These are phyloP conservation scores for Globisporangium iwayamae DNA, from an alignment of 352 stramenopile genomes.

Conservation along the genomic window DNA sequence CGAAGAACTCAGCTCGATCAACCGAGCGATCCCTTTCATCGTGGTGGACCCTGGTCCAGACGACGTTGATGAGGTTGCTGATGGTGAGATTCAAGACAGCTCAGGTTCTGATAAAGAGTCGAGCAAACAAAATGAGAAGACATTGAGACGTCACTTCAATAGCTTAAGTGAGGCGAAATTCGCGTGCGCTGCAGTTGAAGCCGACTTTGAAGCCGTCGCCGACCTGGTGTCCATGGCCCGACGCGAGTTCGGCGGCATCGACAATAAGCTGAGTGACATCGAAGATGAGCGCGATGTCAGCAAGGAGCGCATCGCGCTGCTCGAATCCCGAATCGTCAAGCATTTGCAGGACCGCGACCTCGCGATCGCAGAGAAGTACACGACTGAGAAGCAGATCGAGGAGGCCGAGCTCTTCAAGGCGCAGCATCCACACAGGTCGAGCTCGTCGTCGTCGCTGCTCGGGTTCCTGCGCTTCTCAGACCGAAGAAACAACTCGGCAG, in stretches of 20 bases:
- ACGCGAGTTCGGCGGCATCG: conserved; percentile 40
- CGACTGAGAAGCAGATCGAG: conserved; percentile 58
- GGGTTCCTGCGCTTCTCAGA: conserved; percentile 18
- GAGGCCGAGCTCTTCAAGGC: conserved; percentile 56
- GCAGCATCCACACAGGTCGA: conserved; percentile 22
- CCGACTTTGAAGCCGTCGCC: conserved; percentile 36
- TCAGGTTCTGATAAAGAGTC: background rate
- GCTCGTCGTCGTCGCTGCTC: conserved; percentile 23
- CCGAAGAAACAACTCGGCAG: conserved; percentile 16
- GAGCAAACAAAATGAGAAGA: conserved; percentile 9
- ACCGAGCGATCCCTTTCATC: conserved; percentile 24
- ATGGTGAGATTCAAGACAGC: background rate
- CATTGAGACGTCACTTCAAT: background rate
- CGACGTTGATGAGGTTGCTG: background rate
- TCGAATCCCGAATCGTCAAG: conserved; percentile 72
- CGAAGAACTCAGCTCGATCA: conserved; percentile 40
- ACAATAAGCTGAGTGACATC: conserved; percentile 36
- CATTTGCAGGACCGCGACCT: conserved; percentile 69
- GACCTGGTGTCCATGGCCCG: conserved; percentile 47
- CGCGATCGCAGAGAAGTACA: conserved; percentile 70
- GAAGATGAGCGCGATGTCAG: conserved; percentile 42
- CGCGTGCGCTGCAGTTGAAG: conserved; percentile 42
- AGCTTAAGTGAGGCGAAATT: conserved; percentile 20
- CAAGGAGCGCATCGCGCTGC: conserved; percentile 46
- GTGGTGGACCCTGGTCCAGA: background rate